Evolutionary conservation across 1,284 basidiomycete species (phyloP).

Genomic region (Fomitopsis betulina): DNA sequence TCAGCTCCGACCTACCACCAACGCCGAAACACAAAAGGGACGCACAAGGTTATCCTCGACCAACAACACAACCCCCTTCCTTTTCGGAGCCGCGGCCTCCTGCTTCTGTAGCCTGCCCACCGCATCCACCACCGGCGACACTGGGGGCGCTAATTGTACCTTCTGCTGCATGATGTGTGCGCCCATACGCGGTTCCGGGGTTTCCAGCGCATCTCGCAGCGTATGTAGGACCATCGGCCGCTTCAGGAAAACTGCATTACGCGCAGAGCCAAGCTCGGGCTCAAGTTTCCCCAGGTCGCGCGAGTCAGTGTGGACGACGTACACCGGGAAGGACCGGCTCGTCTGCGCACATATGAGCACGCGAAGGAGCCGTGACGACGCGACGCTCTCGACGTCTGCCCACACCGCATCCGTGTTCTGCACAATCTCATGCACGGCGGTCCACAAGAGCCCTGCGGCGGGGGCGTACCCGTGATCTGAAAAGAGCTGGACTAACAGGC

Average conservation of each 20-base stretch:
- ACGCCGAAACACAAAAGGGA: neutral
- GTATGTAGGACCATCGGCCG: conserved; percentile 25
- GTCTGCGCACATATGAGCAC: conserved; percentile 12
- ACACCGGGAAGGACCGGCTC: conserved; percentile 11
- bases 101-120: no score
- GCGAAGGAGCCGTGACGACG: conserved; percentile 13
- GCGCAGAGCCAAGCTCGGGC: conserved; percentile 17
- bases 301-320: conserved; percentile 21
- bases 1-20: neutral
- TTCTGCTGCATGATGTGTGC: conserved; percentile 11
- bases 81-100: neutral
- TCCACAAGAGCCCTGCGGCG: conserved; percentile 3
- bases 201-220: conserved; percentile 17
- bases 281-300: conserved; percentile 21
- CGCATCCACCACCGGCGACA: neutral
- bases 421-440: conserved; percentile 13
- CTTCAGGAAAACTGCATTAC: conserved; percentile 23
- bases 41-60: conserved; percentile 26
- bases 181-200: conserved; percentile 19
- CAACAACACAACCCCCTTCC: conserved; percentile 16
- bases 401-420: conserved; percentile 22
- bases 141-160: conserved; percentile 24
- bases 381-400: conserved; percentile 23
- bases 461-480: conserved; percentile 16
- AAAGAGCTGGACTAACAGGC: conserved; percentile 20